These are phyloP conservation scores for Penicillium sp. DNA, from an alignment of 2,329 filamentous ascomycete species.

Conservation along the genomic window DNA sequence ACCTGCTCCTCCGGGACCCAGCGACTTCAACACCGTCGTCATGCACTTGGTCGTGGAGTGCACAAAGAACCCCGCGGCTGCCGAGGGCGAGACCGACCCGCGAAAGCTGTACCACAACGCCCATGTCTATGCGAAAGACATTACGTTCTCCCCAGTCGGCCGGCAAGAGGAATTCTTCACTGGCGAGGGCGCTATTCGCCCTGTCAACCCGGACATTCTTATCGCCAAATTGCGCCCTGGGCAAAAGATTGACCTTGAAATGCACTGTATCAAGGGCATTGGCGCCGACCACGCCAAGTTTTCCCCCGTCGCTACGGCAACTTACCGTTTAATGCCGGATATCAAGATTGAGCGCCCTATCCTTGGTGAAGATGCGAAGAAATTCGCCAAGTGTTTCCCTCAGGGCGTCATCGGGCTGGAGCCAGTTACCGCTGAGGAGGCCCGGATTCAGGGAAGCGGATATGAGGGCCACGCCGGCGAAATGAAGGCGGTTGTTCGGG, in stretches of 20 bases:
- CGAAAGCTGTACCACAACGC: slow-evolving; percentile 79
- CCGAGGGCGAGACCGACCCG: slow-evolving; percentile 70
- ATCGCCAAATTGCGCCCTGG: slow-evolving; percentile 89
- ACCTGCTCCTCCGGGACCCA: slow-evolving; percentile 42
- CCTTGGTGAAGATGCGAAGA: slow-evolving; percentile 75
- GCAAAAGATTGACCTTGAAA: slow-evolving; percentile 76
- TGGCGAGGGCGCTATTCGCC: slow-evolving; percentile 61
- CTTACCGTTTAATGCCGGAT: slow-evolving; percentile 81
- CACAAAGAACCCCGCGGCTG: slow-evolving; percentile 68
- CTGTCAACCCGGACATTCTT: slow-evolving; percentile 86
- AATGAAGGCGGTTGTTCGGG: slow-evolving; percentile 76
- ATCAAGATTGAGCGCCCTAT: slow-evolving; percentile 83
- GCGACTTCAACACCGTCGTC: slow-evolving; percentile 81
- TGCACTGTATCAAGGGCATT: slow-evolving; percentile 93
- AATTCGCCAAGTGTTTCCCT: slow-evolving; percentile 87
- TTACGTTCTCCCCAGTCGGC: slow-evolving; percentile 70
- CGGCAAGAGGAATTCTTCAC: slow-evolving; percentile 63
- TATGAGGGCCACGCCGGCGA: slow-evolving; percentile 73
- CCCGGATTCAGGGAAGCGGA: slow-evolving; percentile 52
- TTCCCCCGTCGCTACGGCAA: slow-evolving; percentile 89
- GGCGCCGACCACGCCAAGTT: slow-evolving; percentile 96
- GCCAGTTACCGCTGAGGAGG: slow-evolving; percentile 63
- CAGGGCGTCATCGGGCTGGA: slow-evolving; percentile 78
- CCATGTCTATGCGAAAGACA: slow-evolving; percentile 71
- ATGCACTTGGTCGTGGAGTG: slow-evolving; percentile 73